phyloP scores from a whole-genome alignment of 345 rosid genomes.

The Salix purpurea region DNA sequence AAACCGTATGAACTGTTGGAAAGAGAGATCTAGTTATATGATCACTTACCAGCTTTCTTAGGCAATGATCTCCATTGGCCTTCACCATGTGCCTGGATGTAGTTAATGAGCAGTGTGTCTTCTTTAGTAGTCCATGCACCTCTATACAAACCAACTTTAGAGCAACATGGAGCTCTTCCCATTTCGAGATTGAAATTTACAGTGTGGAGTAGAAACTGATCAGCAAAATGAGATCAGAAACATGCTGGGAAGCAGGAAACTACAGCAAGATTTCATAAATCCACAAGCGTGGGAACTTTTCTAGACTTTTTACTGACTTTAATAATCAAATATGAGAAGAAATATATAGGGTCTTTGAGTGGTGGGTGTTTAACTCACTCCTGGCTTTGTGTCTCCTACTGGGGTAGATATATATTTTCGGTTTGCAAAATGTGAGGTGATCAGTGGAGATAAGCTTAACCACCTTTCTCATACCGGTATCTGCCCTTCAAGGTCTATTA shows the following conservation, averaged over 20 bases:
- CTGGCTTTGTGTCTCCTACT: no score
- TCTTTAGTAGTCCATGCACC: slow-evolving; percentile 47
- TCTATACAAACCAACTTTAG: slow-evolving; percentile 38
- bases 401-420: neutral
- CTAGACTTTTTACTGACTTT: no score
- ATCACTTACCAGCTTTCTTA: slow-evolving; percentile 32
- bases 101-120: slow-evolving; percentile 31
- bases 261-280: neutral
- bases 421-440: neutral
- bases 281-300: neutral
- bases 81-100: slow-evolving; percentile 38
- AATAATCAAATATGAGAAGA: no score
- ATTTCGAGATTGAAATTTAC: neutral
- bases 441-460: neutral
- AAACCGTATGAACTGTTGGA: neutral
- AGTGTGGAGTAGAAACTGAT: no score
- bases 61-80: slow-evolving; percentile 48
- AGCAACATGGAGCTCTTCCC: slow-evolving; percentile 50
- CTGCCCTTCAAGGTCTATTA: neutral
- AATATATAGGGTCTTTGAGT: no score
- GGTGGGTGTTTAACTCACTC: no score
- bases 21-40: neutral
- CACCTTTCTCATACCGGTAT: neutral
- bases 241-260: neutral
- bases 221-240: neutral